Base-by-base conservation (phyloP, 768 basidiomycete genomes). In the Rhodotorula taiwanensis region DNA sequence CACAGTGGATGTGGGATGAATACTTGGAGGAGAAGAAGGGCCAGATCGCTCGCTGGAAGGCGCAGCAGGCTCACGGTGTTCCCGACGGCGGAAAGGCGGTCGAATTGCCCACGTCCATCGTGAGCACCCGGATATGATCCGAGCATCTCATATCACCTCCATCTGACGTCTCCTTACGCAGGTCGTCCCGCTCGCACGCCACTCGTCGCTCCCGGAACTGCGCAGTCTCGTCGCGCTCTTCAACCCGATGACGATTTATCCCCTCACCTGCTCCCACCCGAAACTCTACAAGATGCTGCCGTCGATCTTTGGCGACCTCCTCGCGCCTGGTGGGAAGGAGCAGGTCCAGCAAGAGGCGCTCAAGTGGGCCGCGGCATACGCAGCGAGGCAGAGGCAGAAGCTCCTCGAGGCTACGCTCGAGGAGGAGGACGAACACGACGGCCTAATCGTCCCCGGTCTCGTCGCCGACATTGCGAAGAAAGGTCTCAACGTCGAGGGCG, bases 151-250 rank as follows among this genome's bases (percentile, higher is more conserved):
- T n/a, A n/a, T 2, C 7, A 1, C 27, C 4, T 11, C n/a, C n/a
- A 25, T 18, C 39, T 16, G 39, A 21, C 23, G 23, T 31, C 8
- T 27, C 14, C 20, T 20, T 31, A 7, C 4, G 31, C 63, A 93
- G 89, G 81, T 89, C 14, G 84, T 87, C 11, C 90, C 90, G 1
- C 79, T 98, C 9, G 83, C 84, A 14, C 83, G 94, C 4, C 94
- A 98, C 72, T 94, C 91, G 0, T 81, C 87, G 0, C 81, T 95
- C 8, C 87, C 88, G 0, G 94, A 98, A 73, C 81, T 99, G 1
- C 83, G 85, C 63, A 76, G 78, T 2, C 86, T 99, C 56, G 89
- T 95, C 30, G 77, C 81, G 0, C 80, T 94, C 23, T 95, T 99
- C 76, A 81, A 81, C 25, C 94, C 94, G 0, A 79, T 77, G 44